These are phyloP conservation scores for Geotrichum carabidarum DNA, from an alignment of 1,139 yeast genomes.

Conservation along the genomic window DNA sequence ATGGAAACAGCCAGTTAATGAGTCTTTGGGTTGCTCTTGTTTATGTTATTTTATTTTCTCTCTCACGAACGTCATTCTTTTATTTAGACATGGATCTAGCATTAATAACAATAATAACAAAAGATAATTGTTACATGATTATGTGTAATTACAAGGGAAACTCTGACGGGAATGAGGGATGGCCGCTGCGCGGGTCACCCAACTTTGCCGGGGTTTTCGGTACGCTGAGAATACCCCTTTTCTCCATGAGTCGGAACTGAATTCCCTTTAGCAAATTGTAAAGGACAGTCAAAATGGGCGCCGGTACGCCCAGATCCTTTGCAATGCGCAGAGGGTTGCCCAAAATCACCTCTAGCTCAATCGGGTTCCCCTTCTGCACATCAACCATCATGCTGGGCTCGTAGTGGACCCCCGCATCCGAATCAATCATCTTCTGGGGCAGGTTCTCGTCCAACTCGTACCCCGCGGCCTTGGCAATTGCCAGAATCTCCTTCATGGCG, in stretches of 20 bases:
- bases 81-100: neutral
- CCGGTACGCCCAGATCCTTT: slow-evolving; percentile 46
- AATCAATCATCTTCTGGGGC: slow-evolving; percentile 48
- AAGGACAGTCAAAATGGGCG: slow-evolving; percentile 56
- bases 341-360: slow-evolving; percentile 65
- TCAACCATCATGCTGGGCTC: slow-evolving; percentile 74
- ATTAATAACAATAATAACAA: neutral
- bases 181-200: slow-evolving; percentile 16
- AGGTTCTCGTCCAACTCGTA: slow-evolving; percentile 46
- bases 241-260: slow-evolving; percentile 57
- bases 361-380: slow-evolving; percentile 59
- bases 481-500: slow-evolving; percentile 60
- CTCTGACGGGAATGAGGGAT: slow-evolving; percentile 13
- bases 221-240: slow-evolving; percentile 43
- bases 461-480: slow-evolving; percentile 58
- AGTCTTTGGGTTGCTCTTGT: neutral
- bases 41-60: neutral
- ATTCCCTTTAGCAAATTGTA: slow-evolving; percentile 54
- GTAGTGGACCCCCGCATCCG: slow-evolving; percentile 62
- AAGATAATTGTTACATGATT: neutral
- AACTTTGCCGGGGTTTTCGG: slow-evolving; percentile 42
- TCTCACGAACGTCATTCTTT: neutral
- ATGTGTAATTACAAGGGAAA: slow-evolving; percentile 3
- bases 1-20: neutral
- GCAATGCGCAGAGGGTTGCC: slow-evolving; percentile 69